Percentiles rank a stretch among this genome's conserved stretches.
phyloP scores from a whole-genome alignment of 345 rosid species.

The Hibiscus mutabilis region DNA sequence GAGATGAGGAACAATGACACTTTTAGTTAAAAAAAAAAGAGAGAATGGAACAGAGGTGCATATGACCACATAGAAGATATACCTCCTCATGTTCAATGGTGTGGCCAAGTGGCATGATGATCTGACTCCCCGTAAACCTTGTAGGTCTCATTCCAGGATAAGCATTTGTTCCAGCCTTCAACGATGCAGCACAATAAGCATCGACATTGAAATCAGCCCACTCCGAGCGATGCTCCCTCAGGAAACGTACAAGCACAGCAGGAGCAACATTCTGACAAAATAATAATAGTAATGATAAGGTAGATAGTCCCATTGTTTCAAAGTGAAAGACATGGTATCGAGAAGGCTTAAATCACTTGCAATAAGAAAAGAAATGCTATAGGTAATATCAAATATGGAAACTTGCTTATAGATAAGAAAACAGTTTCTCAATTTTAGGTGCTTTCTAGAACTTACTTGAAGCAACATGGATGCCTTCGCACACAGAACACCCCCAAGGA shows the following conservation, averaged over 20 bases:
- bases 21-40: background rate
- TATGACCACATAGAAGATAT: slow-evolving; percentile 2
- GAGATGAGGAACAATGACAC: background rate
- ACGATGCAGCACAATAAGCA: slow-evolving; percentile 84
- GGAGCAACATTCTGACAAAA: slow-evolving; percentile 79
- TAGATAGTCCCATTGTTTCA: background rate
- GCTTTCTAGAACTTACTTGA: slow-evolving; percentile 46
- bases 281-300: slow-evolving; percentile 19
- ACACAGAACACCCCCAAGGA: slow-evolving; percentile 89
- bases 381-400: background rate
- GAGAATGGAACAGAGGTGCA: background rate
- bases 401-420: background rate
- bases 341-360: background rate
- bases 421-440: background rate
- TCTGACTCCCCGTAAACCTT: slow-evolving; percentile 91
- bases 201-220: slow-evolving; percentile 99
- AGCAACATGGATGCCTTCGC: slow-evolving; percentile 99
- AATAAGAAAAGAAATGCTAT: background rate
- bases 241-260: slow-evolving; percentile 86
- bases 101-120: slow-evolving; percentile 95
- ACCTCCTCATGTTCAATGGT: slow-evolving; percentile 98
- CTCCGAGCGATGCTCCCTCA: slow-evolving; percentile 95
- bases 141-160: slow-evolving; percentile 92
- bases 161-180: slow-evolving; percentile 73
- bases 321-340: background rate